A percentile compares a stretch with the other conserved stretches of the same genome.
Conservation (phyloP, 768 basidiomycete genomes). For the Boletus tomentosulus region DNA sequence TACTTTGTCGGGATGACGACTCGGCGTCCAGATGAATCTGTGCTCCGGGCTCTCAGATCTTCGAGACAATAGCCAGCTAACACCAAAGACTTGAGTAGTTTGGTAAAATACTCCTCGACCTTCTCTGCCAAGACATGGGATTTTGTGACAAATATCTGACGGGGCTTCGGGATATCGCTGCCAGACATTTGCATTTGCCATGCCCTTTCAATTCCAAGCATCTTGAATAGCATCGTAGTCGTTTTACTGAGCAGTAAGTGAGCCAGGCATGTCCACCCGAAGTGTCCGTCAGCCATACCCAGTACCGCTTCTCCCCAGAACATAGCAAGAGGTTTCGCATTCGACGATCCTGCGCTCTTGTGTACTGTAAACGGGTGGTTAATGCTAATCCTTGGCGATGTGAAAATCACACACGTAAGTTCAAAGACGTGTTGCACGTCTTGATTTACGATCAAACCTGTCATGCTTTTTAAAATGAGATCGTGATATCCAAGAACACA, state of each 20-base stretch:
- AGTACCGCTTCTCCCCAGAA: conserved; percentile 69
- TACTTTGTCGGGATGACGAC: conserved; percentile 41
- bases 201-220: conserved; percentile 59
- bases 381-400: conserved; percentile 12
- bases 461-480: not conserved
- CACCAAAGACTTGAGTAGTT: conserved; percentile 43
- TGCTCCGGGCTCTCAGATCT: conserved; percentile 33
- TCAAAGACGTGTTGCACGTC: conserved; percentile 28
- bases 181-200: conserved; percentile 35
- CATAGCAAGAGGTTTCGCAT: conserved; percentile 57
- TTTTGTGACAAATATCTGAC: conserved; percentile 72
- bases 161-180: conserved; percentile 40
- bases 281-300: conserved; percentile 40
- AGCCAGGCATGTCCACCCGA: not conserved
- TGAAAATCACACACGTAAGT: conserved; percentile 13
- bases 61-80: conserved; percentile 33
- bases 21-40: not conserved
- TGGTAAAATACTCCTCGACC: conserved; percentile 61
- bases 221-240: conserved; percentile 73
- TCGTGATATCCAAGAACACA: not conserved
- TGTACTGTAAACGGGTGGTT: conserved; percentile 24
- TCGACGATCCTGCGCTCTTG: conserved; percentile 57
- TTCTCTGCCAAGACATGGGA: conserved; percentile 65
- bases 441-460: conserved; percentile 24
- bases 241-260: conserved; percentile 50